Evolutionary conservation across 225 moss, liverwort and hornwort species (phyloP).

Genomic region (Sphagnum contortum): DNA sequence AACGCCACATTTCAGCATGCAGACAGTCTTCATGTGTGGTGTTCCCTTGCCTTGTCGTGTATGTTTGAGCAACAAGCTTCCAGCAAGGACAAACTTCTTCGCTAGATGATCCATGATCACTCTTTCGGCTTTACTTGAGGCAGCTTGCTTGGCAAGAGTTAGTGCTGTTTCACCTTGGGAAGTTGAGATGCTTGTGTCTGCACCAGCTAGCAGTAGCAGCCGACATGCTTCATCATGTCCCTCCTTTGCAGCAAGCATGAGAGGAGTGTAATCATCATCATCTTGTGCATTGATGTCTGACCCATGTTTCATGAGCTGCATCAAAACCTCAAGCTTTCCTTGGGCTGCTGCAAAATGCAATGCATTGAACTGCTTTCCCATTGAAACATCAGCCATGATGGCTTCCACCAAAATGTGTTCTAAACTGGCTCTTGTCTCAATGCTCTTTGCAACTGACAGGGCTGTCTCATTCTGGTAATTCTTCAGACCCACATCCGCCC

Average conservation of each 20-base stretch:
- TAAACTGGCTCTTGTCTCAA: slow-evolving; percentile 20
- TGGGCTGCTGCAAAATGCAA: slow-evolving; percentile 41
- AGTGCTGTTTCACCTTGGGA: slow-evolving; percentile 36
- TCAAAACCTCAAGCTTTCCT: slow-evolving; percentile 35
- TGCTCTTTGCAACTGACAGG: slow-evolving; percentile 24
- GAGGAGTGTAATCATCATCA: slow-evolving; percentile 37
- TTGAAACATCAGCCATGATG: slow-evolving; percentile 31
- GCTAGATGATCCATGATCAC: slow-evolving; percentile 36
- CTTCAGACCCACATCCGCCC: slow-evolving; percentile 41
- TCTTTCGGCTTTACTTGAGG: slow-evolving; percentile 35
- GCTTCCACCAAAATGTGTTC: slow-evolving; percentile 46
- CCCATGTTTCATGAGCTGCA: slow-evolving; percentile 31
- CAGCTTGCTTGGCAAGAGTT: slow-evolving; percentile 24
- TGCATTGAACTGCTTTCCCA: slow-evolving; percentile 39
- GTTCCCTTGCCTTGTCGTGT: slow-evolving; percentile 37
- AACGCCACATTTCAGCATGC: slow-evolving; percentile 26
- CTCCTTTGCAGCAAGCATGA: slow-evolving; percentile 40
- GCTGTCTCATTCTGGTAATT: slow-evolving; percentile 40
- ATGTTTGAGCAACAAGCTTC: slow-evolving; percentile 23
- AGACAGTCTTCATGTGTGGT: slow-evolving; percentile 25
- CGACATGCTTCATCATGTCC: slow-evolving; percentile 43
- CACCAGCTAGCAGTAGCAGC: slow-evolving; percentile 33
- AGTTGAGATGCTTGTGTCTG: slow-evolving; percentile 25
- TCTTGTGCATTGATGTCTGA: slow-evolving; percentile 26
- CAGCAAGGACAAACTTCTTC: slow-evolving; percentile 24